Base-by-base conservation (phyloP, 2,329 filamentous ascomycete species). In the Pseudogymnoascus sp. region DNA sequence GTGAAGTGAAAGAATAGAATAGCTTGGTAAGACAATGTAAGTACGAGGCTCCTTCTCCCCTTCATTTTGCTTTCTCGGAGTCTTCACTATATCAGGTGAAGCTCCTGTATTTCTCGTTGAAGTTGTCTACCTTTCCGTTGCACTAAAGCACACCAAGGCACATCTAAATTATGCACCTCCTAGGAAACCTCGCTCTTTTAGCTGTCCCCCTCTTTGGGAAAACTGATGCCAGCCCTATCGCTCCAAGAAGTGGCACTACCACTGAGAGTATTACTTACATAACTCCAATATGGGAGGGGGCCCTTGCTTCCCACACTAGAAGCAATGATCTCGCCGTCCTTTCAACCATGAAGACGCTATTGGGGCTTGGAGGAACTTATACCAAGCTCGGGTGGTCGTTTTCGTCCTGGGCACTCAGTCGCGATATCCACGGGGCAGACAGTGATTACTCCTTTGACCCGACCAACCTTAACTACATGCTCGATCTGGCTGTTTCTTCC, bases 371-470 rank as follows among this genome's bases (percentile, higher is more conserved):
- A 19, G 64, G 64, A n/a, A 22, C 41, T 14, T 60, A 62, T 38
- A 66, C 65, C 3, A 63, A 64, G 30, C 62, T 66, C 4, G 65
- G 65, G 11, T 66, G 64, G 65, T 65, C 63, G 2, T 66, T 66
- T 35, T 66, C 65, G 0, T 66, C 65, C 2, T 66, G 65, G 65
- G 60, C 65, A 19, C 49, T 66, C 25, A 66, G 65, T 60, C 63
- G 65, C 6, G 65, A 66, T 60, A 66, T 65, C 12, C 41, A 45
- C 6, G 61, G 58, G 12, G 35, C 45, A 4, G 42, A 52, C 49
- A 35, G 58, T 25, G 63, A 66, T 49, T 66, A 62, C 41, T 45
- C 19, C 12, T 66, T 66, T 36, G 63, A 66, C 23, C 65, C 65
- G 8, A 64, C 62, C 14, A 66, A 66, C 38, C 60, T 65, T 16